Evolutionary conservation across 306 rosid genomes (phyloP).

Genomic region (Vigna unguiculata): DNA sequence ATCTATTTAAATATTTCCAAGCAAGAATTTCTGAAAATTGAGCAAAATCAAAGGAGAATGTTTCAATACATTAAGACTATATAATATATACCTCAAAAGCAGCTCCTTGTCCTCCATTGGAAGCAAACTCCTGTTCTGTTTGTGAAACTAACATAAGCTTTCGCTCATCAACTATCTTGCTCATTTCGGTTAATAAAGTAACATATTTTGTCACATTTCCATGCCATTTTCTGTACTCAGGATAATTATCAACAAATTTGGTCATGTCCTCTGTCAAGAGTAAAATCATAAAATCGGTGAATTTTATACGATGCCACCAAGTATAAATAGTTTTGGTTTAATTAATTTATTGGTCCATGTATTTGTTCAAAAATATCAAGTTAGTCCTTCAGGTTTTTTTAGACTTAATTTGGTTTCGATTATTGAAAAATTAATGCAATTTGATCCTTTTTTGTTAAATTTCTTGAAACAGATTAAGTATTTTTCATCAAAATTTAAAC

Average conservation of each 20-base stretch:
- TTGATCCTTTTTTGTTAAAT: too few species aligned
- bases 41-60: conserved; percentile 27
- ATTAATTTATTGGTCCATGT: too few species aligned
- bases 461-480: too few species aligned
- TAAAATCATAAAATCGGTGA: conserved; percentile 43
- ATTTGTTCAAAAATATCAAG: too few species aligned
- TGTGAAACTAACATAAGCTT: conserved; percentile 93
- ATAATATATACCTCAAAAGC: conserved; percentile 82
- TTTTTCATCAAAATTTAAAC: too few species aligned
- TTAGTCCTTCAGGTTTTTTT: too few species aligned
- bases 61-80: conserved; percentile 13
- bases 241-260: conserved; percentile 93
- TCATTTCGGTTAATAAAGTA: conserved; percentile 94
- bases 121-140: conserved; percentile 95
- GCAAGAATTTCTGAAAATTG: conserved; percentile 26
- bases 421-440: too few species aligned
- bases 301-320: conserved; percentile 16
- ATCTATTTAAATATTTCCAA: neutral
- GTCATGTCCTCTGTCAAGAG: conserved; percentile 89
- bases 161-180: conserved; percentile 81
- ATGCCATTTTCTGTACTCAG: conserved; percentile 95
- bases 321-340: too few species aligned
- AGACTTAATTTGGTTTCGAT: too few species aligned
- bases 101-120: conserved; percentile 94
- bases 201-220: conserved; percentile 98